These are phyloP conservation scores for Chlamydomonas sp. DNA, from an alignment of 139 green algal genomes.

Conservation along the genomic window DNA sequence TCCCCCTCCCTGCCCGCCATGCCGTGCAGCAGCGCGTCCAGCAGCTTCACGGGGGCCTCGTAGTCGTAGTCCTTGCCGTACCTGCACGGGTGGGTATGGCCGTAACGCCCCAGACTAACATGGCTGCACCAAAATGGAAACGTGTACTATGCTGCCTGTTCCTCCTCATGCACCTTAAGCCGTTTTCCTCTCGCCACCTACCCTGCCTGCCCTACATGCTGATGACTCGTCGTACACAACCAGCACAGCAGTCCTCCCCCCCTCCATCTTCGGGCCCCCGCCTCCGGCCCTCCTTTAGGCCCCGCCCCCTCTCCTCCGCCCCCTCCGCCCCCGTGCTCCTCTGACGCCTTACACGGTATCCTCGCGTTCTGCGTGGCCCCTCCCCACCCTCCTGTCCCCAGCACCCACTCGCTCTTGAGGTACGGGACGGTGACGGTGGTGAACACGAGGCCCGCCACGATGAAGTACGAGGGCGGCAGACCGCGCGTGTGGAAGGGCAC, in stretches of 20 bases:
- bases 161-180: no score
- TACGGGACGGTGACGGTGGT: slow-evolving; percentile 48
- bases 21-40: slow-evolving; percentile 63
- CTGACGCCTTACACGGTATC: neutral
- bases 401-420: slow-evolving; percentile 17
- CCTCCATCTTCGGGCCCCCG: no score
- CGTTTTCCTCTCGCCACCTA: no score
- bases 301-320: neutral
- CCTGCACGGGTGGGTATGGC: neutral
- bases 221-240: no score
- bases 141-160: no score
- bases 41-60: slow-evolving; percentile 57
- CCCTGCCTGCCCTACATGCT: no score
- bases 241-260: no score
- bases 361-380: neutral
- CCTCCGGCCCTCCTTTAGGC: no score
- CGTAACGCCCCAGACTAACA: neutral
- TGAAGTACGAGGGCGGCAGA: slow-evolving; percentile 83
- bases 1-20: slow-evolving; percentile 41
- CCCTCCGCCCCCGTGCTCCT: no score
- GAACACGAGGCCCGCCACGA: slow-evolving; percentile 92
- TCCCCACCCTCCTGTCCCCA: neutral
- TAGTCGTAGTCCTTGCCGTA: slow-evolving; percentile 68
- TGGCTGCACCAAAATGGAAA: no score
- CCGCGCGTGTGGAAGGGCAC: slow-evolving; percentile 82